Conservation (phyloP, 129 eudicot genomes). For the Lonicera japonica region DNA sequence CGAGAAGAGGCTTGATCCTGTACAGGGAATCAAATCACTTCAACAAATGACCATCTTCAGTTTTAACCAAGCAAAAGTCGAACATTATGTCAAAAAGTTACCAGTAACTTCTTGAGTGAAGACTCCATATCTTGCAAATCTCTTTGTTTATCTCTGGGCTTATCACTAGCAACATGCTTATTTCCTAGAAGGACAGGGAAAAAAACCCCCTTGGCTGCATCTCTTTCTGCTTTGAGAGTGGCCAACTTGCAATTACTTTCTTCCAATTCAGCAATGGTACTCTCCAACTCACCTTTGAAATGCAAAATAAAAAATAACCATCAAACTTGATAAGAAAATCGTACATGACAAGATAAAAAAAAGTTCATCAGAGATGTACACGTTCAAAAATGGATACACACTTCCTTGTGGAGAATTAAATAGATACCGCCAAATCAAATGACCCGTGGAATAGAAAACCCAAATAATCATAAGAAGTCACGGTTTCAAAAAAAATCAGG, state of each 20-base stretch:
- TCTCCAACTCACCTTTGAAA: constrained; percentile 66
- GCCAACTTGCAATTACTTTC: constrained; percentile 70
- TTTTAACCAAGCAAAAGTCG: background rate
- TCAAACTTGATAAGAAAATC: no score
- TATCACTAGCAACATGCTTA: constrained; percentile 57
- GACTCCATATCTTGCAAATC: constrained; percentile 89
- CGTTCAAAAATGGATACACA: no score
- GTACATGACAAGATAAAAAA: no score
- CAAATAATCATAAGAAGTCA: no score
- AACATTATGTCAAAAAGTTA: constrained; percentile 16
- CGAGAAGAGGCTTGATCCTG: constrained; percentile 84
- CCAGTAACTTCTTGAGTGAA: constrained; percentile 67
- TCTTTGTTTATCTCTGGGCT: constrained; percentile 59
- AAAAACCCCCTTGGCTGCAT: constrained; percentile 58
- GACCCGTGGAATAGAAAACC: no score
- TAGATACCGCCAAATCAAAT: no score
- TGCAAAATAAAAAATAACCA: no score
- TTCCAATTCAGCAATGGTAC: constrained; percentile 59
- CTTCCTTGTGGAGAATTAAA: no score
- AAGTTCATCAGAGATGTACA: no score
- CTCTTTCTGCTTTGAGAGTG: constrained; percentile 61
- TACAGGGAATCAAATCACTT: constrained; percentile 15
- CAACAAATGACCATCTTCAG: constrained; percentile 7
- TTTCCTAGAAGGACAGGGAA: constrained; percentile 70
- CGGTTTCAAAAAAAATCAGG: no score